Conservation (phyloP, 1,284 basidiomycete genomes). For the Cryptococcus sp. region DNA sequence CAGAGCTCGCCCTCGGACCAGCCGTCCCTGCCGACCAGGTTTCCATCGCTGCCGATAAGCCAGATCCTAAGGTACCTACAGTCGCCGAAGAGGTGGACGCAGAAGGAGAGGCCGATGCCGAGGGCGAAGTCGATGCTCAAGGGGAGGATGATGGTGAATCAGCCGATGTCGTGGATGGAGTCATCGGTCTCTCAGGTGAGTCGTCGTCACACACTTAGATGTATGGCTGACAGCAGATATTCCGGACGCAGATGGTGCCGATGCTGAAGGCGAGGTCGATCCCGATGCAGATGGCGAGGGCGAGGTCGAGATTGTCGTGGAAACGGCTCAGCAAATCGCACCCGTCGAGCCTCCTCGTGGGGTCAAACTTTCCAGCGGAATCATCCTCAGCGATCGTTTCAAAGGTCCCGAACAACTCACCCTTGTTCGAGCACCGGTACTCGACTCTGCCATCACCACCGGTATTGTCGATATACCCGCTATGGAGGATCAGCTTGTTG, state of each 20-base stretch:
- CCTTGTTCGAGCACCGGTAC: conserved; percentile 26
- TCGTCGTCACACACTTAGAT: background rate
- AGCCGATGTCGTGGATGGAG: conserved; percentile 20
- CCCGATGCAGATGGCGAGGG: conserved; percentile 9
- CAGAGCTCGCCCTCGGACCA: too few species aligned
- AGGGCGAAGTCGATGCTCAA: conserved; percentile 25
- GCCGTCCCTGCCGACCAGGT: too few species aligned
- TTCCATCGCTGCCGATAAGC: too few species aligned
- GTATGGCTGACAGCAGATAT: conserved; percentile 38
- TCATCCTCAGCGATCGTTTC: conserved; percentile 38
- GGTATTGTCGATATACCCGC: conserved; percentile 15
- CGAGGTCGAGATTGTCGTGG: conserved; percentile 15
- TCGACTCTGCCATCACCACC: conserved; percentile 27
- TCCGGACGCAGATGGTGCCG: background rate
- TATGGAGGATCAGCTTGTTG: background rate
- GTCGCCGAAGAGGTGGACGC: conserved; percentile 35
- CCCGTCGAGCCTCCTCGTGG: conserved; percentile 13
- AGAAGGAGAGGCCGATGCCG: conserved; percentile 29
- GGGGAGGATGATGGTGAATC: conserved; percentile 28
- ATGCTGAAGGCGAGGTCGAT: conserved; percentile 2
- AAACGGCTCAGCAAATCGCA: conserved; percentile 4
- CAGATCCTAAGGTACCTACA: conserved; percentile 18
- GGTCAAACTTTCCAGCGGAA: conserved; percentile 29
- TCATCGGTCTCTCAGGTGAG: conserved; percentile 29
- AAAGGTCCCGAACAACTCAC: conserved; percentile 29